A percentile compares a stretch with the other conserved stretches of the same genome.
These are phyloP conservation scores for Pleurotus salmoneostramineus DNA, from an alignment of 768 basidiomycete genomes.

Conservation along the genomic window DNA sequence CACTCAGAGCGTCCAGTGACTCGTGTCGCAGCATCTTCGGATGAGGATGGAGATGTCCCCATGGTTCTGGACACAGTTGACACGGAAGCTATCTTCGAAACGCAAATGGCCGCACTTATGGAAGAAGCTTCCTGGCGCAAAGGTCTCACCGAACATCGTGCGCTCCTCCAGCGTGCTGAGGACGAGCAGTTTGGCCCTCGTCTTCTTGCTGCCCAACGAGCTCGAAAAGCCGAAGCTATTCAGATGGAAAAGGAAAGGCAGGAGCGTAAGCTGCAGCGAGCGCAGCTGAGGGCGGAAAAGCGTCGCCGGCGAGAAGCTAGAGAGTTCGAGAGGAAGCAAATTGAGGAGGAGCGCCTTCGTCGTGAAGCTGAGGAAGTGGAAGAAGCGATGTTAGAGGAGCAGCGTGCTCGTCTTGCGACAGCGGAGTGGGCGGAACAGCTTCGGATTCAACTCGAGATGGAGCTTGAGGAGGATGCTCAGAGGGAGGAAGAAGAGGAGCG, in stretches of 20 bases:
- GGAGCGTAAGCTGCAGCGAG: background rate
- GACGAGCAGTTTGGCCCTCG: background rate
- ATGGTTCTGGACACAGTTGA: background rate
- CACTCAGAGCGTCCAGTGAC: too few relatives aligned
- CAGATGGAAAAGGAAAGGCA: background rate
- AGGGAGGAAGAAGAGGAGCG: background rate
- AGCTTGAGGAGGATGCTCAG: background rate
- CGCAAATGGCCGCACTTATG: constrained; percentile 1
- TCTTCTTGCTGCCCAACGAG: background rate
- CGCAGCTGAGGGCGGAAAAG: background rate
- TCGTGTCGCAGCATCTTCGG: too few relatives aligned
- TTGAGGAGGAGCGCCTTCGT: background rate
- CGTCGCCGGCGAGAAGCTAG: background rate
- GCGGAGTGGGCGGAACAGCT: background rate
- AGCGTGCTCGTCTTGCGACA: background rate
- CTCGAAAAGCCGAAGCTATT: background rate
- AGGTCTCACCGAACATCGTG: constrained; percentile 1
- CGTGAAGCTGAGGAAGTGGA: background rate
- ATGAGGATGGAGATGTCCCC: too few relatives aligned
- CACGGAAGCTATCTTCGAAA: constrained; percentile 1
- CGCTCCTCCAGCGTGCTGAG: background rate
- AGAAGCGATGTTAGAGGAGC: background rate
- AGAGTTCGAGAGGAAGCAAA: background rate
- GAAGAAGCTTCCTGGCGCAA: background rate
- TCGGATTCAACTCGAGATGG: background rate